These are phyloP conservation scores for Lepiota brunneoincarnata DNA, from an alignment of 768 basidiomycete species.

Conservation along the genomic window DNA sequence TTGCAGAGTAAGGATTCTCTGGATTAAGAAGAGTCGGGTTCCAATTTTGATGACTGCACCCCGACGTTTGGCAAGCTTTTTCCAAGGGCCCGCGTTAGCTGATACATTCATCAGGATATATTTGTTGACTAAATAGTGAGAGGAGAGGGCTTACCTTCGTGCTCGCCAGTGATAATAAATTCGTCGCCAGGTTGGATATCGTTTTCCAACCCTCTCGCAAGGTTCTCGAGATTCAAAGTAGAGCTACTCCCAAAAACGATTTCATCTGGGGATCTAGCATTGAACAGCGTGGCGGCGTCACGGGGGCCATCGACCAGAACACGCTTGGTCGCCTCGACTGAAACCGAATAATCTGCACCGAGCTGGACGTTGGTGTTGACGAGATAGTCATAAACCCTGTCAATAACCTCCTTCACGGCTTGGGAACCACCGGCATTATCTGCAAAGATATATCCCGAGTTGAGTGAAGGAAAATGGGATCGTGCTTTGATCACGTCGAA, in stretches of 20 bases:
- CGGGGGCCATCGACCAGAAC: constrained; percentile 48
- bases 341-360: constrained; percentile 66
- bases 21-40: constrained; percentile 40
- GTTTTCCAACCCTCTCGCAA: constrained; percentile 57
- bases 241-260: constrained; percentile 67
- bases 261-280: constrained; percentile 59
- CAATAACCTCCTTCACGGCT: constrained; percentile 50
- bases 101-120: neutral
- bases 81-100: constrained; percentile 81
- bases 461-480: constrained; percentile 60
- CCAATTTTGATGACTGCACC: constrained; percentile 63
- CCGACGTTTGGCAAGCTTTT: constrained; percentile 59
- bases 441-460: constrained; percentile 59
- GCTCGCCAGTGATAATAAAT: constrained; percentile 76
- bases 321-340: constrained; percentile 44
- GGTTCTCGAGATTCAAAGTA: constrained; percentile 67
- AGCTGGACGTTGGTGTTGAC: constrained; percentile 72
- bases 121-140: neutral
- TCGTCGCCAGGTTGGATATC: constrained; percentile 62
- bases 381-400: constrained; percentile 66
- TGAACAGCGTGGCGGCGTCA: constrained; percentile 58
- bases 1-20: constrained; percentile 66
- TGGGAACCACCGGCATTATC: constrained; percentile 81
- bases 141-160: constrained; percentile 54
- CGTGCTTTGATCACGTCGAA: constrained; percentile 53